A percentile compares a stretch with the other conserved stretches of the same genome.
Conservation (phyloP, 2,329 filamentous ascomycete species). For the Dothideomycetidae sp. region DNA sequence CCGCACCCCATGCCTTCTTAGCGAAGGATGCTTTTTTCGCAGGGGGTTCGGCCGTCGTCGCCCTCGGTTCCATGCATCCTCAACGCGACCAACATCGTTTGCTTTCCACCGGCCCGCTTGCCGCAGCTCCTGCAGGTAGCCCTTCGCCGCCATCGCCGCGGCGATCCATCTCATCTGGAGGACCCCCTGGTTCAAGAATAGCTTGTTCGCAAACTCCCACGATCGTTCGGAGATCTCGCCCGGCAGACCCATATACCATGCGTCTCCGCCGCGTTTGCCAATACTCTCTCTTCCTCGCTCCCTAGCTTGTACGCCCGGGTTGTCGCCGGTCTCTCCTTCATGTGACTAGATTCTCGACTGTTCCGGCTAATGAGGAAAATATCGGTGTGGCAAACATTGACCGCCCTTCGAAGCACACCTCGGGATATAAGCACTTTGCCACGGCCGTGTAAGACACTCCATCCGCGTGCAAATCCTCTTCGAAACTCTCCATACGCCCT, state of each 20-base stretch:
- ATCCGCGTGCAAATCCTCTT: no score
- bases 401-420: constrained; percentile 1
- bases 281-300: no score
- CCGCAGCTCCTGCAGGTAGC: background rate
- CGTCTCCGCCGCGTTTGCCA: no score
- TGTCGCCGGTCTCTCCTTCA: no score
- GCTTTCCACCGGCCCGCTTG: constrained; percentile 2
- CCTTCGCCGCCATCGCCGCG: no score
- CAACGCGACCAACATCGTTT: constrained; percentile 3
- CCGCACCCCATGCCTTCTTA: constrained; percentile 2
- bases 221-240: no score
- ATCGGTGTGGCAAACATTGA: constrained; percentile 7
- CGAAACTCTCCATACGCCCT: background rate
- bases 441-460: constrained; percentile 1
- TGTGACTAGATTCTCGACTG: no score
- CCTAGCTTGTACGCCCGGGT: no score
- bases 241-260: no score
- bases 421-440: constrained; percentile 2
- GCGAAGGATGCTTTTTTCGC: constrained; percentile 6
- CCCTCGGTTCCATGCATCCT: constrained; percentile 1
- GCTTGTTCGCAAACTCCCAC: background rate
- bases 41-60: constrained; percentile 1
- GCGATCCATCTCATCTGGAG: background rate
- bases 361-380: no score
- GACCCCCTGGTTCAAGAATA: background rate